These are phyloP conservation scores for Hyaloscypha finlandica DNA, from an alignment of 495 filamentous ascomycete genomes.

Conservation along the genomic window DNA sequence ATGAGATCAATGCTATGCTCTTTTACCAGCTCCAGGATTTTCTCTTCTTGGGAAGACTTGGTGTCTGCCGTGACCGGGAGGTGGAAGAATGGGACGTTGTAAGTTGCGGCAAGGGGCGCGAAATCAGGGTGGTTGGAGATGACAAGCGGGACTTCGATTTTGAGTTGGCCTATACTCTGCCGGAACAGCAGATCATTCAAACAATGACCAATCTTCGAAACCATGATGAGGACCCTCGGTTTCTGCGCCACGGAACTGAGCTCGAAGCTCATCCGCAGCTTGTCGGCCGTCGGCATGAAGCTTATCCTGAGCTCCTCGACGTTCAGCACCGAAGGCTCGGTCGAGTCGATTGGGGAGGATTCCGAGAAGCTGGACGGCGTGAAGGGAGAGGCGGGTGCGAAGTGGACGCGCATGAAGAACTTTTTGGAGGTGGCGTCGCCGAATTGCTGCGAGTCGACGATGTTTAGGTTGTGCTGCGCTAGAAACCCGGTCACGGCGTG, in stretches of 20 bases:
- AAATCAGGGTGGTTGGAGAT: conserved; percentile 78
- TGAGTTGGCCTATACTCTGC: conserved; percentile 60
- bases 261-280: conserved; percentile 62
- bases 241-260: conserved; percentile 62
- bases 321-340: too few species aligned
- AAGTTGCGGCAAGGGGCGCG: conserved; percentile 62
- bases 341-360: conserved; percentile 37
- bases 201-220: conserved; percentile 79
- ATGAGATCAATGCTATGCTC: conserved; percentile 69
- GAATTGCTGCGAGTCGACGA: conserved; percentile 74
- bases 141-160: conserved; percentile 67
- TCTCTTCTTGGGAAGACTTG: conserved; percentile 65
- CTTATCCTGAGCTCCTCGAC: conserved; percentile 42
- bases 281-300: conserved; percentile 56
- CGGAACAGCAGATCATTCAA: conserved; percentile 80
- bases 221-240: conserved; percentile 74
- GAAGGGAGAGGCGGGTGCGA: conserved; percentile 46
- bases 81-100: conserved; percentile 72
- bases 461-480: conserved; percentile 65
- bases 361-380: not conserved
- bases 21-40: conserved; percentile 63
- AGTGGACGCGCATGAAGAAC: conserved; percentile 81
- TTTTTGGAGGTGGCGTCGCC: conserved; percentile 63
- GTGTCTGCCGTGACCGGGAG: conserved; percentile 70
- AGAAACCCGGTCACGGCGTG: conserved; percentile 74